phyloP scores from a whole-genome alignment of 108 stramenopile genomes.

The Skeletonema costatum region DNA sequence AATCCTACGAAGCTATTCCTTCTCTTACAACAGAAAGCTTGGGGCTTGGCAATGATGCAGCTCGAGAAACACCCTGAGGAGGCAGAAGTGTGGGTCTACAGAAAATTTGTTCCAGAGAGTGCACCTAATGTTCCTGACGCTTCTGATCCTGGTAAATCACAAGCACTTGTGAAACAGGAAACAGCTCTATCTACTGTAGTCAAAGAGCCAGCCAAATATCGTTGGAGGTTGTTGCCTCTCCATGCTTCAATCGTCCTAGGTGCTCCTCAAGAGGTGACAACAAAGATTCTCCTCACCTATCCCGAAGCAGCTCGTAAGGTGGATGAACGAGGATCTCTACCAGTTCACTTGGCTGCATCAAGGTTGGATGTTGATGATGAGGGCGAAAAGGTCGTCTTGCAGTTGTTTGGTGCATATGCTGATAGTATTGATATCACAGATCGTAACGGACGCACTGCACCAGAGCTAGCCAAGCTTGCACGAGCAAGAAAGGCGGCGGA shows the following conservation, averaged over 20 bases:
- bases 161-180: conserved; percentile 15
- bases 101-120: conserved; percentile 9
- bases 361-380: conserved; percentile 47
- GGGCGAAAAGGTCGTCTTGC: conserved; percentile 46
- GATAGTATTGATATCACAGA: conserved; percentile 46
- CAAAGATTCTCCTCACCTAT: conserved; percentile 33
- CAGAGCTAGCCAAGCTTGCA: conserved; percentile 46
- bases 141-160: conserved; percentile 1
- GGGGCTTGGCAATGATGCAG: conserved; percentile 29
- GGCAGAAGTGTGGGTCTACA: conserved; percentile 43
- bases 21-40: conserved; percentile 39
- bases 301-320: conserved; percentile 35
- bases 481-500: conserved; percentile 37
- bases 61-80: conserved; percentile 33
- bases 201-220: conserved; percentile 6
- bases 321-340: conserved; percentile 44
- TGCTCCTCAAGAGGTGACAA: conserved; percentile 37
- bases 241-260: conserved; percentile 50
- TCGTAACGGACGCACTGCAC: conserved; percentile 45
- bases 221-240: conserved; percentile 51
- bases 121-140: conserved; percentile 38
- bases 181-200: conserved; percentile 26
- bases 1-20: conserved; percentile 47
- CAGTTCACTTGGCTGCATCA: conserved; percentile 48
- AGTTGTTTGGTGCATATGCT: conserved; percentile 36